phyloP scores from a whole-genome alignment of 805 yeast genomes.

The Torulaspora microellipsoides region DNA sequence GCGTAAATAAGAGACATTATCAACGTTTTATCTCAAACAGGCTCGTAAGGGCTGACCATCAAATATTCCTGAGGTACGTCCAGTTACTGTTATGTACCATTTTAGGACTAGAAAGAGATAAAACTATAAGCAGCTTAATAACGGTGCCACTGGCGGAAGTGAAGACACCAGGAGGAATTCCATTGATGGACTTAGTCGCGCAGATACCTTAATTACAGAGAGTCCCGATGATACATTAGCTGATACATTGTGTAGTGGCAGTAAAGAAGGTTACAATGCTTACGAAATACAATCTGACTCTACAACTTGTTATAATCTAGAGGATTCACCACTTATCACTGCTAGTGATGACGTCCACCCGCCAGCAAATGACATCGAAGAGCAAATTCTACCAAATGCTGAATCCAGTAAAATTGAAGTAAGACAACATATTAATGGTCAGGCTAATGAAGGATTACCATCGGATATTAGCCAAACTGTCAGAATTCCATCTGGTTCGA shows the following conservation, averaged over 20 bases:
- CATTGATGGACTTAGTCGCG: slow-evolving; percentile 1
- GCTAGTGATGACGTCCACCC: too few species aligned
- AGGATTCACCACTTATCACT: too few species aligned
- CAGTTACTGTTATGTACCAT: slow-evolving; percentile 1
- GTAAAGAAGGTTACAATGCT: too few species aligned
- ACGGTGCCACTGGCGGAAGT: slow-evolving; percentile 3
- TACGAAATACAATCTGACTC: too few species aligned
- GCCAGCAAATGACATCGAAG: too few species aligned
- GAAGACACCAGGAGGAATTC: slow-evolving; percentile 3
- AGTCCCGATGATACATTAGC: background rate
- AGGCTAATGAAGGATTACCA: background rate
- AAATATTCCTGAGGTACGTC: too few species aligned
- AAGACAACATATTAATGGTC: background rate
- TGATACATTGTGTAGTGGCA: background rate
- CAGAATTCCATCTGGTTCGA: too few species aligned
- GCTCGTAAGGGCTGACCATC: too few species aligned
- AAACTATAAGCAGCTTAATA: background rate
- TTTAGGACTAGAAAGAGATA: slow-evolving; percentile 1
- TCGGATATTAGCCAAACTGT: background rate
- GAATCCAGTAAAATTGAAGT: background rate
- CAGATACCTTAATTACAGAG: slow-evolving; percentile 5
- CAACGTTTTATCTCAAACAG: too few species aligned
- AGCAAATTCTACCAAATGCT: background rate
- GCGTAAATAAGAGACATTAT: too few species aligned
- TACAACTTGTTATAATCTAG: too few species aligned